Evolutionary conservation across 495 filamentous ascomycete genomes (phyloP), one percentile per base, ranked within the genome.

Genomic region (Chaetomidium leptoderma): DNA sequence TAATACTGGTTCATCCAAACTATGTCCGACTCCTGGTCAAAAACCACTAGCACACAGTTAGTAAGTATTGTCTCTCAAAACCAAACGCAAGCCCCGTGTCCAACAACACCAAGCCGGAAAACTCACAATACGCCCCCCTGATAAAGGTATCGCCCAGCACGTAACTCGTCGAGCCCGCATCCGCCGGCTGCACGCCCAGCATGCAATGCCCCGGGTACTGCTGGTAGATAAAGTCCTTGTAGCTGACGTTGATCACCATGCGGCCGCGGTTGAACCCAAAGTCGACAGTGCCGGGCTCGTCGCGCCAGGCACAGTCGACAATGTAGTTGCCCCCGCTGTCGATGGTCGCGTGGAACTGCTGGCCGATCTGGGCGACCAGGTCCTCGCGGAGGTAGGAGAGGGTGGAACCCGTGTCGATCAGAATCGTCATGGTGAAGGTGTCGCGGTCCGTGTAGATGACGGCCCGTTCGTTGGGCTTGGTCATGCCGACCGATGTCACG

Each of bases 1-100:
- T 72, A 70, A 42, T 75, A 77, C 59, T 75, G 72, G 19, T 72
- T 73, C 65, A 77, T 74, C 74, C 74, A 77, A 8, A 77, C 61
- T 6, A 68, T 66, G 33, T 77, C 67, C 14, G 72, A 72, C 57
- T 70, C 69, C 56, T 77, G 74, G 42, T 75, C 74, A 57, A 77
- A 75, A 1, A 77, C 72, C 55, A 77, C 74, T 77, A 42, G 26
- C n/a, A 6, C 17, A 44, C 39, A 49, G 27, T 53, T 13, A 57
- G 58, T 39, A 66, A 26, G 16, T 14, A 29, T 10, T 14, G 16
- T 16, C 47, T n/a, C n/a, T n/a, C n/a, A n/a, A n/a, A n/a, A n/a
- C n/a, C n/a, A n/a, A n/a, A n/a, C n/a, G n/a, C n/a, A n/a, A n/a
- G n/a, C n/a, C n/a, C n/a, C n/a, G n/a, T n/a, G n/a, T n/a, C n/a